Conservation (phyloP, 2,329 filamentous ascomycete species). For the Seiridium cupressi region DNA sequence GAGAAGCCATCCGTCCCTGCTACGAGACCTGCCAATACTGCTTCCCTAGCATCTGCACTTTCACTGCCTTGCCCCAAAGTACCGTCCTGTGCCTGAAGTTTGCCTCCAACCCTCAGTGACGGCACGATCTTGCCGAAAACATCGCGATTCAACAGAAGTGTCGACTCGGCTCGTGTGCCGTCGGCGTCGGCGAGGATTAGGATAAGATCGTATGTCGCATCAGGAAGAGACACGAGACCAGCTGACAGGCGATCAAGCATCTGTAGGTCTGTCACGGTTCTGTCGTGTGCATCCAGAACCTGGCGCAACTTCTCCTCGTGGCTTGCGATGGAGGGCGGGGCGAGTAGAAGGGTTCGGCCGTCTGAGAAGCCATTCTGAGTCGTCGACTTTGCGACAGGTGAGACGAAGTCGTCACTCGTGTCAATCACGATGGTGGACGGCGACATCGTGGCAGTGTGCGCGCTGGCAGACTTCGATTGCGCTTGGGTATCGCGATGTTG, state of each 20-base stretch:
- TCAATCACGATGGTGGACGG: conserved; percentile 46
- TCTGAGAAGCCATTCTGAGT: conserved; percentile 18
- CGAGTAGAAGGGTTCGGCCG: conserved; percentile 74
- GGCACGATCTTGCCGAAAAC: conserved; percentile 69
- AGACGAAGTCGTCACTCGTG: conserved; percentile 21
- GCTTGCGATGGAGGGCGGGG: conserved; percentile 84
- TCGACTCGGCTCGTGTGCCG: conserved; percentile 62
- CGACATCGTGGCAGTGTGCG: conserved; percentile 37
- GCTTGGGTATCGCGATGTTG: background rate
- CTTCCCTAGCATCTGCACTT: conserved; percentile 65
- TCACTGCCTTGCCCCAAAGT: conserved; percentile 43
- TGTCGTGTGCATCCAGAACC: conserved; percentile 71
- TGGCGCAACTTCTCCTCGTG: conserved; percentile 75
- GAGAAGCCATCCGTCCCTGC: conserved; percentile 63
- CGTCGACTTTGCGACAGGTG: conserved; percentile 13
- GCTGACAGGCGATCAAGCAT: conserved; percentile 94
- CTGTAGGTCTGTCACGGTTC: conserved; percentile 80
- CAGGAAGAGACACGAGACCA: conserved; percentile 74
- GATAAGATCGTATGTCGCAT: conserved; percentile 77
- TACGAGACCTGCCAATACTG: conserved; percentile 78
- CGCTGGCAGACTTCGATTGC: background rate
- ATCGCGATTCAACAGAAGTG: conserved; percentile 62
- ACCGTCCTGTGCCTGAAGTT: conserved; percentile 68
- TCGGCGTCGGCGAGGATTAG: conserved; percentile 80
- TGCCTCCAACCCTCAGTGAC: conserved; percentile 68